Evolutionary conservation across 1,284 basidiomycete species (phyloP).

Genomic region (Trametes sp.): DNA sequence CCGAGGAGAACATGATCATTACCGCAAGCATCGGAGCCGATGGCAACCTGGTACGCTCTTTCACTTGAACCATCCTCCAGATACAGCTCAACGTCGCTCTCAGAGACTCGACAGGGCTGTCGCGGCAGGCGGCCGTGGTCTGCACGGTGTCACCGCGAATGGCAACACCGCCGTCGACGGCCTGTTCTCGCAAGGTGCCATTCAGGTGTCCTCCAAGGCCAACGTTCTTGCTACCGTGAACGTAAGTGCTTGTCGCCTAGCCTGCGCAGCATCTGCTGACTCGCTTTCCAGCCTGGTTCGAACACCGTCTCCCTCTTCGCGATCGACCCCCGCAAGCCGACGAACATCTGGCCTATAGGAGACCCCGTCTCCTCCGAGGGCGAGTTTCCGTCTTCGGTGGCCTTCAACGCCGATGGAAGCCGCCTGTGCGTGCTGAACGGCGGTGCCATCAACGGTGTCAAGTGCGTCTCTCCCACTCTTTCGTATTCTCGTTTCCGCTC

Average conservation of each 20-base stretch:
- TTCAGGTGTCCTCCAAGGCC: constrained; percentile 49
- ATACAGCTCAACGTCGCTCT: neutral
- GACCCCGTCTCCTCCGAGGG: constrained; percentile 52
- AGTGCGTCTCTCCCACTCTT: constrained; percentile 42
- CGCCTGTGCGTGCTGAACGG: constrained; percentile 55
- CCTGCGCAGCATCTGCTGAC: neutral
- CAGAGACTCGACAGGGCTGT: constrained; percentile 37
- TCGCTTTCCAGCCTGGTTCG: constrained; percentile 49
- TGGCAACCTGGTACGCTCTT: constrained; percentile 27
- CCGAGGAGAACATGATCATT: constrained; percentile 34
- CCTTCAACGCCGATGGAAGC: constrained; percentile 50
- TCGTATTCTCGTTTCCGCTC: neutral
- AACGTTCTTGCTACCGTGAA: constrained; percentile 54
- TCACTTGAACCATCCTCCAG: neutral
- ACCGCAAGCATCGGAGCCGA: constrained; percentile 29
- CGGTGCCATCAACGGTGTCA: constrained; percentile 54
- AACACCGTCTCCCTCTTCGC: constrained; percentile 55
- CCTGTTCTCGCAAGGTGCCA: constrained; percentile 55
- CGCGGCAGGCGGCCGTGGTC: constrained; percentile 48
- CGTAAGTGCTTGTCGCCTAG: constrained; percentile 37
- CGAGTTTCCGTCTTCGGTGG: constrained; percentile 57
- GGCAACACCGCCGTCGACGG: constrained; percentile 47
- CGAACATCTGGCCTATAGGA: constrained; percentile 50
- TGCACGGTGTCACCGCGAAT: constrained; percentile 45
- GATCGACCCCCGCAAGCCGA: constrained; percentile 53